A percentile compares a stretch with the other conserved stretches of the same genome.
phyloP scores from a whole-genome alignment of 2,329 filamentous ascomycete genomes.

The Ophioceras dolichostomum region DNA sequence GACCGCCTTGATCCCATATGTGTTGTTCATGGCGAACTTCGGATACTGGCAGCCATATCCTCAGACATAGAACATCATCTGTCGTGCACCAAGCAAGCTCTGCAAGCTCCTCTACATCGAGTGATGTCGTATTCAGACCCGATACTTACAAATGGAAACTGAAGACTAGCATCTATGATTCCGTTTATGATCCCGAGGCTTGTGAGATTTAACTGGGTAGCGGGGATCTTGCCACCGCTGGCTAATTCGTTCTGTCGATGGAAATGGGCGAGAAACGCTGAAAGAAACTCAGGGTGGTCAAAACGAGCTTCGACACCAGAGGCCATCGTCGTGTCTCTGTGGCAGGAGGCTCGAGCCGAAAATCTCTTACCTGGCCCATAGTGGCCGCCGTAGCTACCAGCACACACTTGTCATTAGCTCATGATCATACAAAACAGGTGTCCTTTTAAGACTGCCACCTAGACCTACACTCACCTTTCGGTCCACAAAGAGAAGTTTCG shows the following conservation, averaged over 20 bases:
- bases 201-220: slow-evolving; percentile 29
- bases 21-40: slow-evolving; percentile 35
- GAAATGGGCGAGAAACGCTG: slow-evolving; percentile 42
- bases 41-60: slow-evolving; percentile 12
- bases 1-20: slow-evolving; percentile 17
- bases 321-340: no score
- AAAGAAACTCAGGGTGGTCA: no score
- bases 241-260: slow-evolving; percentile 42
- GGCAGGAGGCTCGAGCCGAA: no score
- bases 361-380: slow-evolving; percentile 31
- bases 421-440: no score
- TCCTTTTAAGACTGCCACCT: no score
- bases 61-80: no score
- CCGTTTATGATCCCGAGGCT: slow-evolving; percentile 27
- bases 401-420: slow-evolving; percentile 7
- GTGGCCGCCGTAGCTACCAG: slow-evolving; percentile 32
- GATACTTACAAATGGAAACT: slow-evolving; percentile 6
- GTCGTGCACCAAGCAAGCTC: no score
- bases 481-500: slow-evolving; percentile 11
- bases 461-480: slow-evolving; percentile 5
- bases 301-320: no score
- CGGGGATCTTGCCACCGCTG: slow-evolving; percentile 7
- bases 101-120: no score
- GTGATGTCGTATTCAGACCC: no score
- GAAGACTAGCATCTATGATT: slow-evolving; percentile 6